Base-by-base conservation (phyloP, 108 stramenopile genomes). In the Aurantiochytrium sp. region DNA sequence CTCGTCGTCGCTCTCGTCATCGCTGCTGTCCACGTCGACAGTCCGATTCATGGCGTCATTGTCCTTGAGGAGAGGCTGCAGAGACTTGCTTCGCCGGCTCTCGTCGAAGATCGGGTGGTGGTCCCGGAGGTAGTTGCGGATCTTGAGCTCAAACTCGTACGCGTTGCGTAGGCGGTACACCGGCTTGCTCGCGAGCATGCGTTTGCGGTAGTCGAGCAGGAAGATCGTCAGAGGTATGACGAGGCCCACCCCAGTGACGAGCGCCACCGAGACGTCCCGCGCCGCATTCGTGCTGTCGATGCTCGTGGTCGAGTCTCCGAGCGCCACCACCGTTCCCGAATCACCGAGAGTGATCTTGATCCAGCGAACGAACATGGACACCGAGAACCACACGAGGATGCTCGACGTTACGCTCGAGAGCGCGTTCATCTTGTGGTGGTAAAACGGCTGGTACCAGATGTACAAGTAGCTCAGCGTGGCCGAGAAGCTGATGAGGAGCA, bases 361-460 rank as follows among this genome's bases (percentile, higher is more conserved):
- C 73, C 73, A 81, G 73, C 73, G 39, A 6, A 81, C 45, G 30
- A 48, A 81, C 73, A 81, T 81, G 39, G 42, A 27, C 12, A 41
- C 39, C 39, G 73, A 37, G 32, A 48, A 81, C 73, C 42, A 41
- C 39, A 81, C 12, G 12, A 81, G 45, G 24, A 34, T 65, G 27
- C 32, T 65, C 59, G 59, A 65, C 8, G 59, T 65, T 15, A 34
- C 59, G 10, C 59, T 19, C 8, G 59, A 30, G 32, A 65, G 59
- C 8, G 24, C 59, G 19, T 65, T 65, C 59, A 65, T 65, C 34
- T 34, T 81, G 45, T 41, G 24, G 45, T 81, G 73, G 45, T 48
- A 81, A 41, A 12, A 81, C 6, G 73, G 73, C 27, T 48, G 42
- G 32, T 81, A 81, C 73, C 73, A 81, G 30, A 81, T 42, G 73